Conservation (phyloP, 164 flowering plant species). For the Nymphaea colorata region DNA sequence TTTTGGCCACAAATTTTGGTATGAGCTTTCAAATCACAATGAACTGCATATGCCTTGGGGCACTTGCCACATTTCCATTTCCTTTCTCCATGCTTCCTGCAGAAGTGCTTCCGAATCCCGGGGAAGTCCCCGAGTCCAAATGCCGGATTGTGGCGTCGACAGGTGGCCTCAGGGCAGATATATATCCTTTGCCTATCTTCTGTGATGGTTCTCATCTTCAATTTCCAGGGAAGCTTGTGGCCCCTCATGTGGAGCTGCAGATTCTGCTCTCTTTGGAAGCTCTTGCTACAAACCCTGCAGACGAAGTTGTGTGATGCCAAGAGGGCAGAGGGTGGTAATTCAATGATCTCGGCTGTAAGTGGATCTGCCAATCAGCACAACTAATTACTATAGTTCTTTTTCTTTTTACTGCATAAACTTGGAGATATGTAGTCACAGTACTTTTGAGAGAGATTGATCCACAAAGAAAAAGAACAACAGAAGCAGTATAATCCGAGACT, state of each 20-base stretch:
- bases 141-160: conserved; percentile 50
- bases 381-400: neutral
- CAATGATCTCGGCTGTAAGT: conserved; percentile 37
- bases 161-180: conserved; percentile 42
- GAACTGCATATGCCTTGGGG: conserved; percentile 55
- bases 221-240: conserved; percentile 67
- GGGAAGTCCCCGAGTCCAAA: conserved; percentile 52
- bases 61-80: conserved; percentile 64
- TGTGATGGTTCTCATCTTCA: conserved; percentile 29
- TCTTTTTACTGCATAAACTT: too few species aligned
- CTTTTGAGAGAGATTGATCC: too few species aligned
- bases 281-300: conserved; percentile 52
- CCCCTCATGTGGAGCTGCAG: conserved; percentile 51
- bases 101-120: conserved; percentile 55
- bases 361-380: conserved; percentile 27
- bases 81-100: conserved; percentile 59
- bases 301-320: conserved; percentile 50
- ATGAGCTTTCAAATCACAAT: conserved; percentile 62
- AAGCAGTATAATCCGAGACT: neutral
- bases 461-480: neutral
- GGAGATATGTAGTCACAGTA: too few species aligned
- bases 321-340: conserved; percentile 41
- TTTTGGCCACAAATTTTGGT: conserved; percentile 46
- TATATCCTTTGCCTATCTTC: conserved; percentile 42
- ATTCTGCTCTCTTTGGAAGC: conserved; percentile 57